Conservation (phyloP, 2,329 filamentous ascomycete genomes). For the Neurospora crassa region DNA sequence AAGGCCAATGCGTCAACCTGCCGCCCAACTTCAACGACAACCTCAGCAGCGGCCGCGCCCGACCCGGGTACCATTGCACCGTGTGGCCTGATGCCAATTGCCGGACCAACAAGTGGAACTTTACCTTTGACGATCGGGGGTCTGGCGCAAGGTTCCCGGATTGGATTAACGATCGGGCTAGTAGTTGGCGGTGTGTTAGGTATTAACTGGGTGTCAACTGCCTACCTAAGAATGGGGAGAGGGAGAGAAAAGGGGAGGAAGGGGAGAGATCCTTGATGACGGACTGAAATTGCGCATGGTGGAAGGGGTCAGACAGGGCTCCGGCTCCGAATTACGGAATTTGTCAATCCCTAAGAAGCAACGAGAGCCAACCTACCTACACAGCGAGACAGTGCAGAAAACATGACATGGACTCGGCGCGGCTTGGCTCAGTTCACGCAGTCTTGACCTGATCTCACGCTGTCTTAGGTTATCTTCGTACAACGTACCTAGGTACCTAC, state of each 20-base stretch:
- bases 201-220: no score
- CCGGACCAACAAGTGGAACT: neutral
- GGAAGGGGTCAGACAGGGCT: neutral
- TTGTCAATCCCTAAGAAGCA: no score
- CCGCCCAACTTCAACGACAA: constrained; percentile 6
- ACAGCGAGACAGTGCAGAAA: no score
- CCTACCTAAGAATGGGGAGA: no score
- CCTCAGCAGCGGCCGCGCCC: constrained; percentile 3
- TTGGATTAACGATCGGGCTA: constrained; percentile 9
- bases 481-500: neutral
- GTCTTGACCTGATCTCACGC: no score
- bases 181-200: constrained; percentile 7
- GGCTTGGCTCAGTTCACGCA: no score
- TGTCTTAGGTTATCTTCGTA: neutral
- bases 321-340: no score
- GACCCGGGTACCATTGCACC: constrained; percentile 4
- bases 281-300: neutral
- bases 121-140: neutral
- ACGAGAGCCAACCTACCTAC: no score
- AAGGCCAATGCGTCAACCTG: constrained; percentile 6
- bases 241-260: no score
- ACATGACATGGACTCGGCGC: no score
- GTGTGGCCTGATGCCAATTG: constrained; percentile 9
- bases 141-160: neutral
- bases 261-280: neutral